Evolutionary conservation across 352 stramenopile species (phyloP).

Genomic region (Pythium insidiosum): DNA sequence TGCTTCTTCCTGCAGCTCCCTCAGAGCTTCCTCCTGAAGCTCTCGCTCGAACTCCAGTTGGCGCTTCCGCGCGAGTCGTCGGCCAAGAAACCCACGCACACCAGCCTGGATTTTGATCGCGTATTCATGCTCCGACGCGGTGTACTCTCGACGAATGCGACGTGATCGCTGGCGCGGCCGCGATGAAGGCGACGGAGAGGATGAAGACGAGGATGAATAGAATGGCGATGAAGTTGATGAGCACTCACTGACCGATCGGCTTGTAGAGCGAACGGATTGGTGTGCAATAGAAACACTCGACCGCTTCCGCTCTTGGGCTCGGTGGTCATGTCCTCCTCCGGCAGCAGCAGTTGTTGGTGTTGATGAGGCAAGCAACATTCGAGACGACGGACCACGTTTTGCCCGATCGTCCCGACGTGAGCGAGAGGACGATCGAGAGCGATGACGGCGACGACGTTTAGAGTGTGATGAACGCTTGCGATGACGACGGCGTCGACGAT

Average conservation of each 20-base stretch:
- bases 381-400: too few relatives aligned
- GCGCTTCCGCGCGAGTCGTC: slow-evolving; percentile 8
- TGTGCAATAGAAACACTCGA: not conserved
- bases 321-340: too few relatives aligned
- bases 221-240: not conserved
- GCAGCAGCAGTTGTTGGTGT: too few relatives aligned
- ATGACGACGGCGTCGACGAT: too few relatives aligned
- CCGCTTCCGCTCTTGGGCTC: not conserved
- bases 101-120: slow-evolving; percentile 21
- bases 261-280: too few relatives aligned
- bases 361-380: too few relatives aligned
- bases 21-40: slow-evolving; percentile 29
- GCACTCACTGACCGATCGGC: too few relatives aligned
- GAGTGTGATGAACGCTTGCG: too few relatives aligned
- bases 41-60: slow-evolving; percentile 24
- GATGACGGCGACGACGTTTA: too few relatives aligned
- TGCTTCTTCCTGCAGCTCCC: slow-evolving; percentile 19
- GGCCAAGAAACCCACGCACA: slow-evolving; percentile 22
- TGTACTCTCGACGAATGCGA: not conserved
- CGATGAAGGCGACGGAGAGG: not conserved
- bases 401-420: too few relatives aligned
- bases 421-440: too few relatives aligned
- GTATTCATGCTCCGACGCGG: not conserved
- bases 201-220: not conserved
- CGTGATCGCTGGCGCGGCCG: not conserved